Evolutionary conservation across 2,329 filamentous ascomycete species (phyloP), one percentile per base, ranked within the genome.

Genomic region (Stachybotrys echinatus): DNA sequence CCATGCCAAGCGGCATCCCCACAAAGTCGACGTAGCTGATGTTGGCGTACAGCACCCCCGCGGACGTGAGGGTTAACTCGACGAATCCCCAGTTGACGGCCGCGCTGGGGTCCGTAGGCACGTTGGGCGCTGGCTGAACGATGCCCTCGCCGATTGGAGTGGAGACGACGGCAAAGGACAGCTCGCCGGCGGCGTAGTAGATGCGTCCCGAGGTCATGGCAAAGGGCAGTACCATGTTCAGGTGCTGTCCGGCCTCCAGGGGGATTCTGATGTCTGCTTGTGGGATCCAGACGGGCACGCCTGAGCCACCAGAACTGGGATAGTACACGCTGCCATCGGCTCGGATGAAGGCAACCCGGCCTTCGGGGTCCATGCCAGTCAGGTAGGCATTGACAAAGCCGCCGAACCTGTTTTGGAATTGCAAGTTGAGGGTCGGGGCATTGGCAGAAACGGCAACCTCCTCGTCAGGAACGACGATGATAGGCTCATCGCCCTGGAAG

Each of bases 21-120:
- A 77, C 70, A 52, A 76, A 78, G 57, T 79, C 76, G 23, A 79
- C 76, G 50, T 74, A 77, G 44, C 69, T 74, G 48, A 79, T 69
- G 58, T 79, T 77, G 53, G 74, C 72, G 40, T 64, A 77, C 19
- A 78, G 58, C 7, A 64, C 59, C 0, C 66, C 66, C 2, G 64
- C 55, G 0, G 56, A 44, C n/a, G 64, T 73, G 55, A 70, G 71
- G 2, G 74, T 74, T 22, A 79, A 61, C 55, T 79, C 76, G 21
- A 76, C 66, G 48, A 78, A 78, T 1, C 74, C 75, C 74, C 74
- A 79, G 57, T 72, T 71, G 37, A 74, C 57, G 2, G 59, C 65
- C 0, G 70, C 62, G 21, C 68, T 75, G 3, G 74, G 70, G 49
- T 78, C 74, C 3, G 52, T 47, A 0, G 70, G 60, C 57, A 74